Base-by-base conservation (phyloP, 2,329 filamentous ascomycete species). In the Pseudogymnoascus sp. region DNA sequence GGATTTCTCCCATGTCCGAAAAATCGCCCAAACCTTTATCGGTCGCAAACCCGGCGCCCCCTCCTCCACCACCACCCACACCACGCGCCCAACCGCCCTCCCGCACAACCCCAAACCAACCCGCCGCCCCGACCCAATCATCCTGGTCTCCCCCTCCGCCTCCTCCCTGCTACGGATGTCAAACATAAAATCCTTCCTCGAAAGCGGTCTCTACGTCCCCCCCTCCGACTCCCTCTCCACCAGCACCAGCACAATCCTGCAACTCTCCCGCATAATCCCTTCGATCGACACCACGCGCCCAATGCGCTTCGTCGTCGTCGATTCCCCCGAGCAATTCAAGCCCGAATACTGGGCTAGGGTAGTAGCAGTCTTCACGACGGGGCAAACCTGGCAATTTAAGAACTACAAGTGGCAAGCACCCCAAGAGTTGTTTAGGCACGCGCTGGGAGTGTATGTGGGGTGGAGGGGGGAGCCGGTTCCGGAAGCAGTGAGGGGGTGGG, bases 361-460 rank as follows among this genome's bases (percentile, higher is more conserved):
- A 5, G 95, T 97, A 1, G 95, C 90, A 11, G 93, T 99, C 64
- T 97, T 99, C 78, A 99, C 95, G 0, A 99, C 95, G 0, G 95
- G 95, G 36, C 95, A 99, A 78, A 87, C 89, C 8, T 99, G 95
- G 95, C 95, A 99, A 77, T 99, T 99, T 79, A 96, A 97, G 78
- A 90, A 86, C 69, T 99, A 99, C 83, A 96, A 96, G 77, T 99
- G 95, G 91, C 88, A 88, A 69, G 88, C 89, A 63, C 90, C 95
- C 0, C 83, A 86, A 12, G 95, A 97, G 72, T 81, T 99, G 60
- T 99, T 99, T 79, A 86, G 86, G 68, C 90, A 97, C 72, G 90
- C 91, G 1, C 81, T 91, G 12, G 95, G 95, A 63, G 80, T 99
- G 60, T 96, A 91, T 72, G 86, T 99, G 1, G 95, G 95, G 3